phyloP scores from a whole-genome alignment of 164 flowering plant genomes.

The Nymphaea thermarum region DNA sequence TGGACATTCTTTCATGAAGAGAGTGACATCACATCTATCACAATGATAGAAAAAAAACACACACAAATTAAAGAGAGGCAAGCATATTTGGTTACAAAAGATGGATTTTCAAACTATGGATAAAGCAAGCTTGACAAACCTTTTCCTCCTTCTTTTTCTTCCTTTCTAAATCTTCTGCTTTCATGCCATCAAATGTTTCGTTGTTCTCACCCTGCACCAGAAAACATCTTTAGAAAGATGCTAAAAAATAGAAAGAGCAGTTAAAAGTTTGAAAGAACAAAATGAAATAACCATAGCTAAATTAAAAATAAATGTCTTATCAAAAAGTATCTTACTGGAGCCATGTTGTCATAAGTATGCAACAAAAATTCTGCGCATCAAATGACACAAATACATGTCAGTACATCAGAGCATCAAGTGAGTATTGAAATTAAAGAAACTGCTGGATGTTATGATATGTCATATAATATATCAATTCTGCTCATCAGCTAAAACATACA shows the following conservation, averaged over 20 bases:
- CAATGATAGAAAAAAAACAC: neutral
- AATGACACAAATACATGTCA: too few relatives aligned
- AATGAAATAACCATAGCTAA: neutral
- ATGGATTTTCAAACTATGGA: neutral
- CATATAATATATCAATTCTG: too few relatives aligned
- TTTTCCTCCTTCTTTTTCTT: slow-evolving; percentile 69
- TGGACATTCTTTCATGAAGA: too few relatives aligned
- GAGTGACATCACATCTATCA: neutral
- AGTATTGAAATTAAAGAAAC: too few relatives aligned
- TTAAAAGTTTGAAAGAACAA: neutral
- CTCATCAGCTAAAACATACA: too few relatives aligned
- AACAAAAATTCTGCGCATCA: neutral
- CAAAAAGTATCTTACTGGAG: neutral
- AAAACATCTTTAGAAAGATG: neutral
- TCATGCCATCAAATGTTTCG: neutral
- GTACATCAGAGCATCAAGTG: too few relatives aligned
- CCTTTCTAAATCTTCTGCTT: slow-evolving; percentile 33
- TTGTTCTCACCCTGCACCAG: slow-evolving; percentile 8
- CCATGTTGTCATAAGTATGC: neutral
- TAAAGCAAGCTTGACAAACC: slow-evolving; percentile 19
- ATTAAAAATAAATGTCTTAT: neutral
- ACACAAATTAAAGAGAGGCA: neutral
- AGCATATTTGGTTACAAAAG: neutral
- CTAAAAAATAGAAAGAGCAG: neutral
- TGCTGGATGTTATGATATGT: too few relatives aligned